Conservation (phyloP, 176 grass and related monocot species). For the Paspalum vaginatum region DNA sequence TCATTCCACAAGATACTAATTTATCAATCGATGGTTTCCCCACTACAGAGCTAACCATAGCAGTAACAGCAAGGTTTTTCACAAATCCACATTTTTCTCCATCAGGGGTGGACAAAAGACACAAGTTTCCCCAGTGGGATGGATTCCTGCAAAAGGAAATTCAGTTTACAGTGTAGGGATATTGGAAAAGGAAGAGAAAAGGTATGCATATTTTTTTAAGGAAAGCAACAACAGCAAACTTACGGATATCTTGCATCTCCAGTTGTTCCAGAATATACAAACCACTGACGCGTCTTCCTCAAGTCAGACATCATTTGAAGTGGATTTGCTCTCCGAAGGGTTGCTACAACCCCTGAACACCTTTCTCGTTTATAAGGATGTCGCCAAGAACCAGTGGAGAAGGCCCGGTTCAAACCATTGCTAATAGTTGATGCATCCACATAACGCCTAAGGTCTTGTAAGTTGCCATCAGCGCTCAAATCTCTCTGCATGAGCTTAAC, state of each 20-base stretch:
- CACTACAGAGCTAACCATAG: slow-evolving; percentile 60
- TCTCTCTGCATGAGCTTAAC: slow-evolving; percentile 81
- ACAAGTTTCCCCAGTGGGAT: slow-evolving; percentile 89
- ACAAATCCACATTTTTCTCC: slow-evolving; percentile 84
- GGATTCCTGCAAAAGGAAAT: slow-evolving; percentile 65
- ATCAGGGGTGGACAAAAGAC: slow-evolving; percentile 83
- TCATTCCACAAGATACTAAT: slow-evolving; percentile 77
- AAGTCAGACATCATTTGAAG: slow-evolving; percentile 80
- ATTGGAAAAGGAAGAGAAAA: slow-evolving; percentile 13
- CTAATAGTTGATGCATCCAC: slow-evolving; percentile 72
- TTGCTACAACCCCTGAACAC: slow-evolving; percentile 74
- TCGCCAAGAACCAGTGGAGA: slow-evolving; percentile 78
- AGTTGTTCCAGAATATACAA: slow-evolving; percentile 63
- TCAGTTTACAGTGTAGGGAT: slow-evolving; percentile 24
- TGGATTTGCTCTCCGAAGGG: slow-evolving; percentile 75
- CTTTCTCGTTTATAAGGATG: slow-evolving; percentile 66
- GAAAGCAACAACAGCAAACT: slow-evolving; percentile 32
- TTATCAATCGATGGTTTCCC: slow-evolving; percentile 48
- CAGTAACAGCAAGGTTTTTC: slow-evolving; percentile 82
- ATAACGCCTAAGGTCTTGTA: slow-evolving; percentile 60
- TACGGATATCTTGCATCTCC: slow-evolving; percentile 95
- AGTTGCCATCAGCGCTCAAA: slow-evolving; percentile 61
- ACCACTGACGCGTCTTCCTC: slow-evolving; percentile 76
- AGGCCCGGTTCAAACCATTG: slow-evolving; percentile 76
- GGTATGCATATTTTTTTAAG: background rate